A percentile compares a stretch with the other conserved stretches of the same genome.
Conservation (phyloP, 306 rosid genomes). For the peach (Prunus persica) region DNA sequence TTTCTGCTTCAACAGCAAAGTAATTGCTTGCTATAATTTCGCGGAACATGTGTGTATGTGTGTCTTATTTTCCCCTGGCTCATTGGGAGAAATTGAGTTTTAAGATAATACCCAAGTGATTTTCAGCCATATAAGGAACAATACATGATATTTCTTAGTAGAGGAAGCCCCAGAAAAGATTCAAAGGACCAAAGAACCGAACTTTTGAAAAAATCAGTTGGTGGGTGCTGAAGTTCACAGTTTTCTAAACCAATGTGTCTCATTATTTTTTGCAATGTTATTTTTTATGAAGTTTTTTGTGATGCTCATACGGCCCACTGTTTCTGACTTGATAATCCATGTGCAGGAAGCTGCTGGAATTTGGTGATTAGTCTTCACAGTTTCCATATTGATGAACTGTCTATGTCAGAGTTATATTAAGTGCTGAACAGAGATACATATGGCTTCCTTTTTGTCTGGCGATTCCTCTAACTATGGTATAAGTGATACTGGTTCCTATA, state of each 20-base stretch:
- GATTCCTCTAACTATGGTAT: constrained; percentile 38
- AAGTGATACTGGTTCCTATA: constrained; percentile 39
- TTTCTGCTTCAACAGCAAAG: not conserved
- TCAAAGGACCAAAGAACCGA: too few species aligned
- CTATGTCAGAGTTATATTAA: not conserved
- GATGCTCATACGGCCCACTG: not conserved
- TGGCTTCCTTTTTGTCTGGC: constrained; percentile 46
- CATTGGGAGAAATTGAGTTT: not conserved
- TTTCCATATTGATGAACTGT: not conserved
- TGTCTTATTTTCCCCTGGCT: not conserved
- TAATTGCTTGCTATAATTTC: not conserved
- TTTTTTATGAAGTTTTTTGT: not conserved
- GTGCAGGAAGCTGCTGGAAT: constrained; percentile 14
- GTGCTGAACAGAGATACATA: constrained; percentile 24
- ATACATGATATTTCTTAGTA: too few species aligned
- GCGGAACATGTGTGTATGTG: not conserved
- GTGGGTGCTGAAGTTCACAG: not conserved
- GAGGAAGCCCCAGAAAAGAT: too few species aligned
- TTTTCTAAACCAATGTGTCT: not conserved
- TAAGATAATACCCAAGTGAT: not conserved
- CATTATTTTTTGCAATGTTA: not conserved
- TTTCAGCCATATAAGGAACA: not conserved
- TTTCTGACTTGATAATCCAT: constrained; percentile 9
- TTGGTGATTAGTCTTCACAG: constrained; percentile 2
- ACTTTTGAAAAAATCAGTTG: not conserved